These are phyloP conservation scores for Oenanthe sinensis DNA, from an alignment of 129 eudicot species.

Conservation along the genomic window DNA sequence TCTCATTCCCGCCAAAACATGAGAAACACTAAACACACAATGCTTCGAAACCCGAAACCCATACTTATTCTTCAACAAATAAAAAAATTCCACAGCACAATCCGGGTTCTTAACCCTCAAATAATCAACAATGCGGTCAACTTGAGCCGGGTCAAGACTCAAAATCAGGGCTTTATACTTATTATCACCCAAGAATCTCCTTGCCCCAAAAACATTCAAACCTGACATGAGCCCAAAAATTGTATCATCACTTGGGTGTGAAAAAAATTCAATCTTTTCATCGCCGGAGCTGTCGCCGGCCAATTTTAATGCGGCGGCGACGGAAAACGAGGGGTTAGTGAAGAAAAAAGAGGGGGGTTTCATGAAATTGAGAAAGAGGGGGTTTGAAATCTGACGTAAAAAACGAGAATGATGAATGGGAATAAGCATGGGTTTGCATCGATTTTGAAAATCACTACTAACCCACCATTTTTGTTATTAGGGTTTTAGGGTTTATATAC, in stretches of 20 bases:
- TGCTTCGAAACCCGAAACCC: slow-evolving; percentile 42
- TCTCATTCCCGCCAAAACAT: slow-evolving; percentile 45
- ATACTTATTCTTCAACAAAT: slow-evolving; percentile 41
- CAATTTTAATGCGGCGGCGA: slow-evolving; percentile 9
- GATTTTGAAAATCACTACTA: not conserved
- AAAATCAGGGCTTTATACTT: slow-evolving; percentile 22
- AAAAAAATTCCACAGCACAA: slow-evolving; percentile 44
- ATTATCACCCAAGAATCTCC: slow-evolving; percentile 16
- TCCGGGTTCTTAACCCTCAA: slow-evolving; percentile 21
- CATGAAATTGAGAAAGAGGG: not conserved
- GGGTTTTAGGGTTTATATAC: not conserved
- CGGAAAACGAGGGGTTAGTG: slow-evolving; percentile 27
- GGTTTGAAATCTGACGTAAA: slow-evolving; percentile 15
- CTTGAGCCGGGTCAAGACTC: slow-evolving; percentile 23
- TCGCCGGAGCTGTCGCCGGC: not conserved
- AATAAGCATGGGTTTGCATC: slow-evolving; percentile 36
- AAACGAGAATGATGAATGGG: slow-evolving; percentile 24
- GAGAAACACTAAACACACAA: slow-evolving; percentile 45
- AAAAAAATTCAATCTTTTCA: not conserved
- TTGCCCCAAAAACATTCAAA: slow-evolving; percentile 13
- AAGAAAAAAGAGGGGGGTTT: slow-evolving; percentile 18
- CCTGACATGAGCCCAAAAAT: slow-evolving; percentile 12
- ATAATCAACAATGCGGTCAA: slow-evolving; percentile 31
- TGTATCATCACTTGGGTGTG: slow-evolving; percentile 5
- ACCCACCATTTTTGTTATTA: not conserved